phyloP scores from a whole-genome alignment of 495 filamentous ascomycete genomes.

The Aspergillus taichungensis region DNA sequence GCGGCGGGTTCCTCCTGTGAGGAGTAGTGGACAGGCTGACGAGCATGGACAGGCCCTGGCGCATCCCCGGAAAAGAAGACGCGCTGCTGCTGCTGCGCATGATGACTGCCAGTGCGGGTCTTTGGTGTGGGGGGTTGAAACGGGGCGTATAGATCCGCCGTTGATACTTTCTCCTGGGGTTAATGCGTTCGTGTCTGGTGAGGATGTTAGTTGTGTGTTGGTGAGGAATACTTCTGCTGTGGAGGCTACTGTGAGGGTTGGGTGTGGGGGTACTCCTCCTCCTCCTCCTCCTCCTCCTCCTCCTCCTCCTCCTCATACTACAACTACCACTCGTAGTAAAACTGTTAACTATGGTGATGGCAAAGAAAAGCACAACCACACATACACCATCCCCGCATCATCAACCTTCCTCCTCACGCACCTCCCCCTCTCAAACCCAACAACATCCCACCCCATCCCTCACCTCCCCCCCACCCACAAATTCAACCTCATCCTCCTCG shows the following conservation, averaged over 20 bases:
- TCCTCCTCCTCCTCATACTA: too few species aligned
- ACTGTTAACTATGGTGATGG: not conserved
- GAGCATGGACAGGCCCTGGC: constrained; percentile 4
- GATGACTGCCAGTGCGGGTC: not conserved
- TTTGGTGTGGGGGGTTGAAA: not conserved
- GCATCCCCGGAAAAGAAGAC: constrained; percentile 8
- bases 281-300: too few species aligned
- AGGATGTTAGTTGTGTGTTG: constrained; percentile 21
- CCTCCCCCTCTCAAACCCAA: constrained; percentile 13
- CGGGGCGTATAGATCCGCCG: constrained; percentile 12
- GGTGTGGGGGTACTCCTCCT: not conserved
- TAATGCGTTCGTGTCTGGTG: constrained; percentile 21
- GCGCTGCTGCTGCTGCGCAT: not conserved
- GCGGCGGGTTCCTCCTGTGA: constrained; percentile 5
- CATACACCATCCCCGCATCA: constrained; percentile 42
- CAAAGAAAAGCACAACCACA: constrained; percentile 8
- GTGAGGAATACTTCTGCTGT: constrained; percentile 28
- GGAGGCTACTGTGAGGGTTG: constrained; percentile 15
- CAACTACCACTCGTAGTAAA: not conserved
- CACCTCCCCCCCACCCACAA: constrained; percentile 18
- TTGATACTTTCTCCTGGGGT: constrained; percentile 26
- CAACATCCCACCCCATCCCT: constrained; percentile 17
- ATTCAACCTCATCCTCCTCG: constrained; percentile 77
- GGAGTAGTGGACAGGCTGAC: not conserved
- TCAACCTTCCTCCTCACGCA: constrained; percentile 44